A percentile compares a stretch with the other conserved stretches of the same genome.
Conservation (phyloP, 106 monocot genomes). For the Phalaenopsis equestris region DNA sequence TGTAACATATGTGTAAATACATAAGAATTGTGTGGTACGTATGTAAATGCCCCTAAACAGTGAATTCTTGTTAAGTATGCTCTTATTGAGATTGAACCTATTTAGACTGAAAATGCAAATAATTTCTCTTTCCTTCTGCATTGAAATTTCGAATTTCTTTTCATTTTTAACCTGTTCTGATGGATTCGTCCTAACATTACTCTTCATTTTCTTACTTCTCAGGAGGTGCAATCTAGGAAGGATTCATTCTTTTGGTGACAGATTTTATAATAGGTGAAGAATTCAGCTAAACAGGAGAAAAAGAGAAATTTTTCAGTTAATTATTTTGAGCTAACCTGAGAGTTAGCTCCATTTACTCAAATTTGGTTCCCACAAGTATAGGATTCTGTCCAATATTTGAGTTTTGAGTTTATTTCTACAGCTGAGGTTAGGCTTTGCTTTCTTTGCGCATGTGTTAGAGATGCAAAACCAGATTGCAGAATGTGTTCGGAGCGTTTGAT, state of each 20-base stretch:
- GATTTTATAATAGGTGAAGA: conserved; percentile 18
- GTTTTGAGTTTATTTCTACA: background rate
- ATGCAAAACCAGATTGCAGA: conserved; percentile 2
- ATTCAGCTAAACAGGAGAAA: conserved; percentile 9
- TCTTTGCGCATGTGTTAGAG: background rate
- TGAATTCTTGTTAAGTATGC: too few species aligned
- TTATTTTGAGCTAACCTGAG: conserved; percentile 3
- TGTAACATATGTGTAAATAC: too few species aligned
- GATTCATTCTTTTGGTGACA: conserved; percentile 10
- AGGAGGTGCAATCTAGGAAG: conserved; percentile 22
- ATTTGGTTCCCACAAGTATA: background rate
- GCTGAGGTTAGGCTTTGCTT: background rate
- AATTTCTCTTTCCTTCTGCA: background rate
- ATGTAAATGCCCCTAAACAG: too few species aligned
- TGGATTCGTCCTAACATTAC: background rate
- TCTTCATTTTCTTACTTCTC: background rate
- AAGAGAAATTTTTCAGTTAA: background rate
- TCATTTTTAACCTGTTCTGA: too few species aligned
- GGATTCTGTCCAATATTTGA: background rate
- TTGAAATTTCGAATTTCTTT: background rate
- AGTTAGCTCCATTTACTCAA: conserved; percentile 2
- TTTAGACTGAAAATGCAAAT: background rate
- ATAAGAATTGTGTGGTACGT: too few species aligned
- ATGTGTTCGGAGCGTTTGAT: background rate
- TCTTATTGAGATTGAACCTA: too few species aligned